Conservation (phyloP, 495 filamentous ascomycete genomes). For the Geopyxis carbonaria region DNA sequence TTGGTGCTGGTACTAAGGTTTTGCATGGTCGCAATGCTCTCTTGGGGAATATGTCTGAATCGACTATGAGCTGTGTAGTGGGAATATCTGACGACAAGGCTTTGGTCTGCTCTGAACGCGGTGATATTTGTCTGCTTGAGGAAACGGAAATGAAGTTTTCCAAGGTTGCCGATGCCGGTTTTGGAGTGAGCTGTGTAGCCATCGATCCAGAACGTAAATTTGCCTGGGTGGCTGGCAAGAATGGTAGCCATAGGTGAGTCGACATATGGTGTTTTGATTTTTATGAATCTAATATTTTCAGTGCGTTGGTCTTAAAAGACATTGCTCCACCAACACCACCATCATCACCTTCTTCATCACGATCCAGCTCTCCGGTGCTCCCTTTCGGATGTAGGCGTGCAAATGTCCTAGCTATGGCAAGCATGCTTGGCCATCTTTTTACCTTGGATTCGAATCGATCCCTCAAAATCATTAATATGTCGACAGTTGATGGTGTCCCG, state of each 20-base stretch:
- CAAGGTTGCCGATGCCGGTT: conserved; percentile 43
- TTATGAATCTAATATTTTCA: conserved; percentile 1
- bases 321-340: conserved; percentile 25
- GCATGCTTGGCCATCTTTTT: conserved; percentile 48
- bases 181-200: conserved; percentile 44
- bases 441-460: conserved; percentile 57
- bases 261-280: conserved; percentile 4
- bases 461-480: conserved; percentile 44
- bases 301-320: conserved; percentile 25
- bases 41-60: conserved; percentile 59
- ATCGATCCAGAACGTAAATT: conserved; percentile 35
- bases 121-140: conserved; percentile 63
- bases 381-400: conserved; percentile 20
- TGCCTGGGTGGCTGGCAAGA: conserved; percentile 39
- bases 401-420: conserved; percentile 48
- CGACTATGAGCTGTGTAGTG: conserved; percentile 63
- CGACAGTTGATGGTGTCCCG: conserved; percentile 24
- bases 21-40: conserved; percentile 52
- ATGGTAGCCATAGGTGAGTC: conserved; percentile 24
- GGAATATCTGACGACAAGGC: conserved; percentile 52
- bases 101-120: conserved; percentile 54
- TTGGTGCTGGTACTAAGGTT: conserved; percentile 36
- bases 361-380: conserved; percentile 23
- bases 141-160: conserved; percentile 52
- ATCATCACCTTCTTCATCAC: conserved; percentile 23